Base-by-base conservation (phyloP, 2,329 filamentous ascomycete genomes). In the Trichoderma polysporum region DNA sequence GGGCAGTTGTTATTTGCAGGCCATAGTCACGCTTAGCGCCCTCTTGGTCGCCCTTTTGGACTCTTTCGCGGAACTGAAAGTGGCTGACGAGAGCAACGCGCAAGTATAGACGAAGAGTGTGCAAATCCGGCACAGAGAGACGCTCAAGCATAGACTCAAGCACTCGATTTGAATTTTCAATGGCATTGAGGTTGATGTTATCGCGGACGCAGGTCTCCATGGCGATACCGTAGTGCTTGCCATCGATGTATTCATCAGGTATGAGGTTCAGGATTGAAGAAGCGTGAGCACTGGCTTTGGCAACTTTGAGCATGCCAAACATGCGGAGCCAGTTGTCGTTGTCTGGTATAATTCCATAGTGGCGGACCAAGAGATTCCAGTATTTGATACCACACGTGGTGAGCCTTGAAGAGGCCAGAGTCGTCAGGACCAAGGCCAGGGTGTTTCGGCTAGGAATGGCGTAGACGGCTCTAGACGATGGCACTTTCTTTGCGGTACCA, bases 201-300 rank as follows among this genome's bases (percentile, higher is more conserved):
- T 97, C 93, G 66, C 90, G 86, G 27, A 87, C 80, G 76, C 93
- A 97, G 5, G 88, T 84, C 69, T 85, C 84, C 81, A 97, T 88
- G 63, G 90, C 92, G 54, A 92, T 85, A 62, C 87, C 86, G 79
- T 93, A 92, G 10, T 87, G 88, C 67, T 84, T 85, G 37, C 74
- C 72, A 66, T 75, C 78, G 45, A 85, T 74, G 68, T 81, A 71
- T 7, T 79, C 73, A 25, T 73, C 72, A 2, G 85, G 86, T 73
- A 90, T 85, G 19, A 81, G 74, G 27, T 79, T 75, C 22, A 97
- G 75, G n/a, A 91, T 75, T 15, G 85, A 79, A 15, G 88, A 82
- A 1, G 87, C 83, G 69, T 87, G 83, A 45, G 80, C 81, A 71
- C 91, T 94, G 50, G 89, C 85, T 67, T 90, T 89, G 49, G 86